phyloP scores from a whole-genome alignment of 306 rosid genomes.

The Astragalus membranaceus region DNA sequence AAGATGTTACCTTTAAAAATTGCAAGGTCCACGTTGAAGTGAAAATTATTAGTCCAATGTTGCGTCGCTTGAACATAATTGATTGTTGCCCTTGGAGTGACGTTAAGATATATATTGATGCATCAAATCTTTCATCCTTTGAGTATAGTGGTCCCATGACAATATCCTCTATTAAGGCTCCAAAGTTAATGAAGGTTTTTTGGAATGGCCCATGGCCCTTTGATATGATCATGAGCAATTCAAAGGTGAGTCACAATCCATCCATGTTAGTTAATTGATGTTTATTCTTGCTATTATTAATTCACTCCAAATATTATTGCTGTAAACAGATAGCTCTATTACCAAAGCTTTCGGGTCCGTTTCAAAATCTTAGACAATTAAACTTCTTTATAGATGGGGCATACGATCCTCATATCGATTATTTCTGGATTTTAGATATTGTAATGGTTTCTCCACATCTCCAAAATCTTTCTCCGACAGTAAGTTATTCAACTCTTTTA shows the following conservation, averaged over 20 bases:
- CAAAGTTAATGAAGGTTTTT: neutral
- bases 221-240: neutral
- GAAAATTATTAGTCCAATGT: neutral
- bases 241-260: neutral
- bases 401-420: neutral
- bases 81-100: neutral
- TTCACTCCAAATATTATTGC: neutral
- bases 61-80: neutral
- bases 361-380: neutral
- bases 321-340: neutral
- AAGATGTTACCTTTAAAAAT: neutral
- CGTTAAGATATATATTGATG: neutral
- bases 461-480: neutral
- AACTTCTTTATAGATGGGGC: neutral
- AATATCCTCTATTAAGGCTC: neutral
- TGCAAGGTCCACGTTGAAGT: rapidly evolving
- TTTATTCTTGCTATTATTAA: neutral
- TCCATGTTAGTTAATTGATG: neutral
- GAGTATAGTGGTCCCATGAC: neutral
- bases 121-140: neutral
- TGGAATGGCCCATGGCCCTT: neutral
- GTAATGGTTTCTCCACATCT: neutral
- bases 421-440: neutral
- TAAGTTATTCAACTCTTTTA: neutral
- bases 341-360: neutral